phyloP scores from a whole-genome alignment of 2,329 filamentous ascomycete species.

The Amauroascus niger region DNA sequence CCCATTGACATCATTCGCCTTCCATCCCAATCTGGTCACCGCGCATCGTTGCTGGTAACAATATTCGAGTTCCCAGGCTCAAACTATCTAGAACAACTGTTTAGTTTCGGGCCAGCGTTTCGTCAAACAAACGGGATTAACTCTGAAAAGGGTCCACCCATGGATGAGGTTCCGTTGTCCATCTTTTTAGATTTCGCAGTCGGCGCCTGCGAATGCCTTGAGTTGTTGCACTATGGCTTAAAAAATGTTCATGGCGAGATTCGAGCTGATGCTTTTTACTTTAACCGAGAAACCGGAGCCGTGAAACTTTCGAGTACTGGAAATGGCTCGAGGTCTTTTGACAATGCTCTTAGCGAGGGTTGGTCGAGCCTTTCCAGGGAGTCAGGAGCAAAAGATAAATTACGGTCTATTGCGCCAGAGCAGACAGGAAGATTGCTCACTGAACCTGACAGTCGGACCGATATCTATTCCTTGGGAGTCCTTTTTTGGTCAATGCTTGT shows the following conservation, averaged over 20 bases:
- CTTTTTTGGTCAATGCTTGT: constrained; percentile 80
- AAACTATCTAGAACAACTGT: constrained; percentile 60
- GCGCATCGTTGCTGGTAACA: constrained; percentile 61
- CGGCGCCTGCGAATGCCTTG: constrained; percentile 73
- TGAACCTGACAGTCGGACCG: constrained; percentile 82
- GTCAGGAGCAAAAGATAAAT: constrained; percentile 74
- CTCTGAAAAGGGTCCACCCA: constrained; percentile 40
- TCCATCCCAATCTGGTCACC: constrained; percentile 57
- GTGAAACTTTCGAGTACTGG: constrained; percentile 81
- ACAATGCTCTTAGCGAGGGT: constrained; percentile 78
- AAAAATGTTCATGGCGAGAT: constrained; percentile 86
- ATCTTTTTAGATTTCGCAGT: constrained; percentile 86
- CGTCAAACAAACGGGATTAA: constrained; percentile 49
- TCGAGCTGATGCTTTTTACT: constrained; percentile 83
- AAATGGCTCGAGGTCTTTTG: constrained; percentile 76
- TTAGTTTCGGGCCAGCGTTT: constrained; percentile 70
- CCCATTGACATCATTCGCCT: constrained; percentile 72
- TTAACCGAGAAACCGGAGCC: constrained; percentile 56
- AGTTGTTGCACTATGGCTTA: constrained; percentile 82
- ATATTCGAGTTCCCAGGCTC: constrained; percentile 70
- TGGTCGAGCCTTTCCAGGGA: constrained; percentile 79
- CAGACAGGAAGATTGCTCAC: constrained; percentile 89
- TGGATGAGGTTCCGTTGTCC: constrained; percentile 57
- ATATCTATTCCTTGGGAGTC: constrained; percentile 86
- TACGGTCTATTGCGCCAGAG: constrained; percentile 87